These are phyloP conservation scores for Cnidoscolus chayamansa DNA, from an alignment of 441 rosid species.

Conservation along the genomic window DNA sequence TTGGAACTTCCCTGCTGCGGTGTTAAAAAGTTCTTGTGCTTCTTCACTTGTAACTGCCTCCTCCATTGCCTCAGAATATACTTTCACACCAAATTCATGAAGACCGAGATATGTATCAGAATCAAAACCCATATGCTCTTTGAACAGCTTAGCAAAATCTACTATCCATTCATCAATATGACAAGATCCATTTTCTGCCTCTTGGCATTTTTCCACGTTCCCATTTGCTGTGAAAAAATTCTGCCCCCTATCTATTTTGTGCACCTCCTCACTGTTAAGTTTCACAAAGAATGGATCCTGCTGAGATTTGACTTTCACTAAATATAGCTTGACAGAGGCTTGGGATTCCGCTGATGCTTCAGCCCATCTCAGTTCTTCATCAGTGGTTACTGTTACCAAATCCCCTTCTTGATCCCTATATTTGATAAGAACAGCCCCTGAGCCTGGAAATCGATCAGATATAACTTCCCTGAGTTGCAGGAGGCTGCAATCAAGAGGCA, in stretches of 20 bases:
- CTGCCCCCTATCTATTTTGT: slow-evolving; percentile 21
- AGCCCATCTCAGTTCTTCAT: slow-evolving; percentile 75
- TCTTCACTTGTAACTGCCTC: slow-evolving; percentile 83
- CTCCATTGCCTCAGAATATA: slow-evolving; percentile 88
- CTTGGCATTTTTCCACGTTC: slow-evolving; percentile 29
- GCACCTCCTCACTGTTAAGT: slow-evolving; percentile 28
- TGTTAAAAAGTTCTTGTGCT: slow-evolving; percentile 71
- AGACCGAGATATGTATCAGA: slow-evolving; percentile 82
- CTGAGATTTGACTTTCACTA: slow-evolving; percentile 56
- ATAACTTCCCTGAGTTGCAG: slow-evolving; percentile 59
- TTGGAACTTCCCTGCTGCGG: slow-evolving; percentile 81
- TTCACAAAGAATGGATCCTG: slow-evolving; percentile 57
- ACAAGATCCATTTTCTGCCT: slow-evolving; percentile 34
- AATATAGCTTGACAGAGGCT: slow-evolving; percentile 59
- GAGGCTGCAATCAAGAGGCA: slow-evolving; percentile 66
- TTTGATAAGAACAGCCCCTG: slow-evolving; percentile 61
- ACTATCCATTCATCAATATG: slow-evolving; percentile 78
- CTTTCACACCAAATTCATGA: slow-evolving; percentile 82
- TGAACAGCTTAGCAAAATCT: slow-evolving; percentile 79
- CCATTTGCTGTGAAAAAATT: slow-evolving; percentile 40
- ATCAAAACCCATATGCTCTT: slow-evolving; percentile 85
- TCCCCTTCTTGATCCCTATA: slow-evolving; percentile 89
- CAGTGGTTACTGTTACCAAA: slow-evolving; percentile 72
- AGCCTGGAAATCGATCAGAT: slow-evolving; percentile 64
- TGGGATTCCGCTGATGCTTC: slow-evolving; percentile 52